Evolutionary conservation across 2,329 filamentous ascomycete species (phyloP), one percentile per base, ranked within the genome.

Genomic region (Parascedosporium putredinis): DNA sequence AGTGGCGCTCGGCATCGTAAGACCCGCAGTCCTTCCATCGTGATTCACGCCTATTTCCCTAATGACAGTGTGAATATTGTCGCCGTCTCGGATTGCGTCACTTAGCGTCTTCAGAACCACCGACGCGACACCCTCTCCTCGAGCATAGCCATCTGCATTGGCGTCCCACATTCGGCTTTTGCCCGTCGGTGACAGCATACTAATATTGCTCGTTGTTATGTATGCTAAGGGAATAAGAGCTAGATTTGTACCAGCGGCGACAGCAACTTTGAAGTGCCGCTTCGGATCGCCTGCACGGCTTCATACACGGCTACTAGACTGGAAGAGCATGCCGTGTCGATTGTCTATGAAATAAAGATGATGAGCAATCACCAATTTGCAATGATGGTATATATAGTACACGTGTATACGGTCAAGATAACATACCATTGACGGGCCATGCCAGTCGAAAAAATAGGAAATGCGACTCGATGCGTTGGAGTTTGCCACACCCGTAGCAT

Each of bases 121-220:
- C 0, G 64, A 60, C 0, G 66, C 70, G 5, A 74, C 57, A 2
- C 74, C 76, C 43, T 80, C 76, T 7, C 74, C 76, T 0, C 75
- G 65, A 4, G 64, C 73, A 55, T 77, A 78, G 1, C 74, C 76
- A 54, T 76, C 61, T 0, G 72, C 76, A 2, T 57, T 58, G 2
- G 57, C 60, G 53, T 72, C 68, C 61, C 65, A 74, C 60, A 67
- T 69, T 6, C 59, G 58, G 45, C 57, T 65, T 12, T 58, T 54
- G 9, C 64, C 62, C 1, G 55, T 62, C 0, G 66, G 59, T 3
- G 65, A 68, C 4, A 73, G 55, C 61, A 71, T 65, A 22, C 65
- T 55, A 12, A 64, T 54, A 51, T 46, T 55, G 51, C 42, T 48
- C 34, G 50, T 40, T 4, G 25, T 29, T 16, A 56, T 51, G 34